Base-by-base conservation (phyloP, 2,329 filamentous ascomycete species). In the Leptoxyphium fumago region DNA sequence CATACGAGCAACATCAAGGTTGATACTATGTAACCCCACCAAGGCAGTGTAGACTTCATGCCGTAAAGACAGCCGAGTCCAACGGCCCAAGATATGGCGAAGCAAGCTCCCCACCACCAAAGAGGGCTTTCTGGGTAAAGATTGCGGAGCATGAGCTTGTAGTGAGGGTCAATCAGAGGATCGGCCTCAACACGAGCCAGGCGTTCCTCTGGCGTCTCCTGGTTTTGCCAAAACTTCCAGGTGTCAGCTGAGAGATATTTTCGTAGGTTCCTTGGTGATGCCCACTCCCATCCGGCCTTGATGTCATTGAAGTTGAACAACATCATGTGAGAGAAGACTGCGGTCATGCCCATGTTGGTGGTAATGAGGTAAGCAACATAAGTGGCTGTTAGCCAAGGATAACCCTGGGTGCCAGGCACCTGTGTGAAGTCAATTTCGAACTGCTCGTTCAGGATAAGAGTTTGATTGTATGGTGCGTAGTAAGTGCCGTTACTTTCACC, bases 271-370 rank as follows among this genome's bases (percentile, higher is more conserved):
- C 30, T 42, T 13, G 43, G 56, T 29, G 43, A 52, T 1, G 53
- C 49, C 46, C 52, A 61, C 2, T 50, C 45, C 49, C 64, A 68
- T 2, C 54, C 60, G 15, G 51, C 46, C 38, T 63, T 64, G 29
- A 71, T 51, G 26, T 67, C 65, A 13, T 60, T 47, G 14, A 41
- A 54, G 41, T 57, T 52, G 48, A 49, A 57, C 2, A 56, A 43
- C 36, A 51, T 14, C 49, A 72, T 64, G 45, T 72, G 66, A 2
- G 63, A 59, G 14, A 74, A 55, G 1, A 66, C 64, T 2, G 71
- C 69, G 2, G 69, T 71, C 18, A 70, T 57, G 2, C 62, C 67
- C 49, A 70, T 61, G 48, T 72, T 73, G 3, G 61, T 61, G 2
- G 62, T 62, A 29, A 72, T 55, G 11, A 71, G 54, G 45, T 66